Conservation (phyloP, 1,139 yeast species). For the Pichia sp. region DNA sequence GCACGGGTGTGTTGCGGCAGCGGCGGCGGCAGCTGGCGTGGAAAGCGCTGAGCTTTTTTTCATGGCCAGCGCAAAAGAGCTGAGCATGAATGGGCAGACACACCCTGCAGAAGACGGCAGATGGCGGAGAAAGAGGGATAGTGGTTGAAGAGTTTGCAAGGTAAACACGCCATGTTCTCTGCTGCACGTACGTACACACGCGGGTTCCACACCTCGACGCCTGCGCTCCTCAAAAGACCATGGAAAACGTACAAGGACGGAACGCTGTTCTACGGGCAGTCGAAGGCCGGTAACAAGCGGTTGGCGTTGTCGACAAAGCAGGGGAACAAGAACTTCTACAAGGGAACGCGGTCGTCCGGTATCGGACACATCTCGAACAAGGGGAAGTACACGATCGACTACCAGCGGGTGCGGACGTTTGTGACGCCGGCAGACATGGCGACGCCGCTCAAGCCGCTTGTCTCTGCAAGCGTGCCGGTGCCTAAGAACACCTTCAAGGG, state of each 20-base stretch:
- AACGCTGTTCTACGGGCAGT: constrained; percentile 71
- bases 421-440: constrained; percentile 65
- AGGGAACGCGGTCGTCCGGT: constrained; percentile 95
- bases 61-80: too few species aligned
- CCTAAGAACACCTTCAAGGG: constrained; percentile 67
- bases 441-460: constrained; percentile 64
- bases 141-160: too few species aligned
- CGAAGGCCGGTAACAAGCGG: constrained; percentile 80
- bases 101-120: too few species aligned
- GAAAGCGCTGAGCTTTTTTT: too few species aligned
- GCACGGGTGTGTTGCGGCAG: too few species aligned
- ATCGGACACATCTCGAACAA: constrained; percentile 72
- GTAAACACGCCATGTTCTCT: constrained; percentile 1
- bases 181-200: constrained; percentile 7
- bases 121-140: too few species aligned
- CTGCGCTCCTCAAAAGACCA: constrained; percentile 64
- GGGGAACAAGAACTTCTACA: constrained; percentile 90
- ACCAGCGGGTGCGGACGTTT: constrained; percentile 85
- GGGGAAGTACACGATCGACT: constrained; percentile 75
- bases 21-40: too few species aligned
- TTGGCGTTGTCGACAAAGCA: constrained; percentile 84
- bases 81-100: too few species aligned
- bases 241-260: constrained; percentile 88
- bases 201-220: constrained; percentile 33
- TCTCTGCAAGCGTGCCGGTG: constrained; percentile 65